Evolutionary conservation across 192 early-diverging fungal genomes (phyloP), one percentile per base, ranked within the genome.

Genomic region (Rhizoclosmatium sp.): DNA sequence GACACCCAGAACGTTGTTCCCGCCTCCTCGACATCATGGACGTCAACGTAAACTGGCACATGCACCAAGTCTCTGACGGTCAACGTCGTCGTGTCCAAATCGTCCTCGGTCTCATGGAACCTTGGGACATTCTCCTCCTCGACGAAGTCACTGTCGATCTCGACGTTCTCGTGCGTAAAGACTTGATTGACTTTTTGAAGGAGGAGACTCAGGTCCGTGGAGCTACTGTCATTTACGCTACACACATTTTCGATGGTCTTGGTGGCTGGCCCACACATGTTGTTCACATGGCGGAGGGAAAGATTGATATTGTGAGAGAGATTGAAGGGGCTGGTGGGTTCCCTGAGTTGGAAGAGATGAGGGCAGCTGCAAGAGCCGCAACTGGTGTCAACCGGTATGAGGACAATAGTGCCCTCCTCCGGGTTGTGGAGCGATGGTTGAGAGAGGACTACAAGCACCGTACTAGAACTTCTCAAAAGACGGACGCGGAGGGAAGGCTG

Each of bases 141-240:
- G 93, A 94, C 78, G 93, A 94, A 80, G 93, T 94, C 23, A 94
- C 93, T 0, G 92, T 93, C 9, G 93, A 94, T 83, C 81, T 94
- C 39, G 93, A 94, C 84, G 91, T 94, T 3, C 82, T 94, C 12
- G 93, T 93, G n/a, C 84, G 93, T 45, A 65, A 82, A 4, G 89
- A 93, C 79, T 85, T 94, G 49, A 78, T 94, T 12, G 61, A 83
- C 10, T 94, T 91, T 77, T 77, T 94, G n/a, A 85, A 85, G 54
- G 65, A 81, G 41, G 93, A 94, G 82, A 90, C 93, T 12, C 87
- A 88, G 61, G 58, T 67, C 10, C 84, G 92, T 47, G 79, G 80
- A 31, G 90, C 89, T 3, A 91, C 93, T 3, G 91, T 94, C 51
- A 79, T 94, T 31, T 94, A 94, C 80, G 93, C 93, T 14, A 94